Conservation (phyloP, 805 yeast species). For the Barnettozyma sp. region DNA sequence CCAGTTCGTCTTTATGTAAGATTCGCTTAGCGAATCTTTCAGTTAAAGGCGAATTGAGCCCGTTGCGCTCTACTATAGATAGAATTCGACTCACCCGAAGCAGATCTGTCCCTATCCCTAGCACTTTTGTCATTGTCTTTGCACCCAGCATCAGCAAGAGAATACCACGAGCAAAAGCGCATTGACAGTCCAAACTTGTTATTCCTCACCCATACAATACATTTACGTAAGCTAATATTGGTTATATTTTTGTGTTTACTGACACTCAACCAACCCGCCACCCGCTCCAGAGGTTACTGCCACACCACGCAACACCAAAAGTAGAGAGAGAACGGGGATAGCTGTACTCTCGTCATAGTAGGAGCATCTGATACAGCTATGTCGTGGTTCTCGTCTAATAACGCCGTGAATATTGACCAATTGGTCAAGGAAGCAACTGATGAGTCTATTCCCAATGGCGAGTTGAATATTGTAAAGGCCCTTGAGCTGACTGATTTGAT, state of each 20-base stretch:
- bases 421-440: conserved; percentile 75
- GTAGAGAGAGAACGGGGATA: too few relatives aligned
- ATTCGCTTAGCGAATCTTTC: conserved; percentile 39
- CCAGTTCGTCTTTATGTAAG: conserved; percentile 43
- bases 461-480: conserved; percentile 65
- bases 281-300: neutral
- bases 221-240: too few relatives aligned
- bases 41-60: conserved; percentile 25
- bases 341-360: too few relatives aligned
- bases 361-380: conserved; percentile 6
- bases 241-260: too few relatives aligned
- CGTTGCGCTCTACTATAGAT: conserved; percentile 32
- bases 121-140: conserved; percentile 3
- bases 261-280: neutral
- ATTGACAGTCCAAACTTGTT: too few relatives aligned
- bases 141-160: neutral
- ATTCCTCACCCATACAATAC: too few relatives aligned
- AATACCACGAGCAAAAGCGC: too few relatives aligned
- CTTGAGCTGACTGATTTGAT: conserved; percentile 84
- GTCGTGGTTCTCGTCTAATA: conserved; percentile 24
- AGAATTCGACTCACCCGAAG: conserved; percentile 41
- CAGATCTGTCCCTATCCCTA: conserved; percentile 33
- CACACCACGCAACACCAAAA: neutral
- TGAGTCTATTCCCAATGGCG: conserved; percentile 89
- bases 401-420: conserved; percentile 33